phyloP scores from a whole-genome alignment of 2,329 filamentous ascomycete species.

The Penicillium verrucosum region DNA sequence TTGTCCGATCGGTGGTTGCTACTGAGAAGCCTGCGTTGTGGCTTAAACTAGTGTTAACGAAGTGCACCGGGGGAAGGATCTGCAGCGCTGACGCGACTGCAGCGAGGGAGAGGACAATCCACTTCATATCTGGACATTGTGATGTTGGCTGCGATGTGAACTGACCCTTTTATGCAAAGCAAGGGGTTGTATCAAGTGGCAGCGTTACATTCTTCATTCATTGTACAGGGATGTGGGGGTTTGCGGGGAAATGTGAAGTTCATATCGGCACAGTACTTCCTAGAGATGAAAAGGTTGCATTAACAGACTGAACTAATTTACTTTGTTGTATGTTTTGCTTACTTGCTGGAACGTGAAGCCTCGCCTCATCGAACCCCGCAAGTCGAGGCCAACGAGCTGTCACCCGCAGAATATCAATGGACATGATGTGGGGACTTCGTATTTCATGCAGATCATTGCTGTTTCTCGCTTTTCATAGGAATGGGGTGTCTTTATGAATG shows the following conservation, averaged over 20 bases:
- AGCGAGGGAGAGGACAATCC: conserved; percentile 7
- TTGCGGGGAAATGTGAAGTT: not conserved
- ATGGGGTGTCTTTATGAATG: too few relatives aligned
- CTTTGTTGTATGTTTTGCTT: too few relatives aligned
- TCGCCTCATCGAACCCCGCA: too few relatives aligned
- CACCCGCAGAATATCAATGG: too few relatives aligned
- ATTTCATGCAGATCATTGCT: too few relatives aligned
- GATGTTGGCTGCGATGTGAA: not conserved
- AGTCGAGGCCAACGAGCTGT: too few relatives aligned
- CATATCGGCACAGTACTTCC: too few relatives aligned
- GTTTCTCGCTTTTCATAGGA: too few relatives aligned
- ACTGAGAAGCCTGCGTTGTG: conserved; percentile 19
- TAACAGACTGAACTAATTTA: too few relatives aligned
- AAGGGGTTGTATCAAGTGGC: not conserved
- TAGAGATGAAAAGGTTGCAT: too few relatives aligned
- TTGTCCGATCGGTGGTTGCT: conserved; percentile 5
- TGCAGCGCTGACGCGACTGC: conserved; percentile 35
- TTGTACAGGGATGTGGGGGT: not conserved
- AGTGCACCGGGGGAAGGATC: conserved; percentile 38
- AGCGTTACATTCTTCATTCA: conserved; percentile 20
- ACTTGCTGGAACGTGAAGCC: too few relatives aligned
- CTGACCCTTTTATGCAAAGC: not conserved
- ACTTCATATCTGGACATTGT: conserved; percentile 11
- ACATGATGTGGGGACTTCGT: too few relatives aligned
- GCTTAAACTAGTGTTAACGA: conserved; percentile 28